Evolutionary conservation across 2,329 filamentous ascomycete species (phyloP).

Genomic region (Cercospora brassicicola): DNA sequence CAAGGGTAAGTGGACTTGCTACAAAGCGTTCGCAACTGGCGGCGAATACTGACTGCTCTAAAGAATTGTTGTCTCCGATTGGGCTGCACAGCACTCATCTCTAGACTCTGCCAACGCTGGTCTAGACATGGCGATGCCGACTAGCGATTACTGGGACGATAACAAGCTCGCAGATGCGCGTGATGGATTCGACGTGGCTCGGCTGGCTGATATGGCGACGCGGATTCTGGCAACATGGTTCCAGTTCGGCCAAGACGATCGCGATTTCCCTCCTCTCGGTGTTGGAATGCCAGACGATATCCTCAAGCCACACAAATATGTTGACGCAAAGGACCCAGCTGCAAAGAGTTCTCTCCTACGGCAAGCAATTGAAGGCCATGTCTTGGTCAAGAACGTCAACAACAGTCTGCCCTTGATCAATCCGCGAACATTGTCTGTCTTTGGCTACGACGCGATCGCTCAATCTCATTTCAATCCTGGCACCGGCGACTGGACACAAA

Average conservation of each 20-base stretch:
- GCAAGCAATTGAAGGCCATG: conserved; percentile 64
- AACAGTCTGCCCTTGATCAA: conserved; percentile 55
- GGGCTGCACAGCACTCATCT: conserved; percentile 63
- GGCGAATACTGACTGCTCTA: background rate
- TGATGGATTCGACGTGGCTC: conserved; percentile 56
- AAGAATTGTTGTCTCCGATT: conserved; percentile 64
- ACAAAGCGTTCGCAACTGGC: background rate
- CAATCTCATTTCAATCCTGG: conserved; percentile 34
- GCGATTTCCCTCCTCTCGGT: conserved; percentile 44
- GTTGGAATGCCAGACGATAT: conserved; percentile 55
- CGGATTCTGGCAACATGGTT: conserved; percentile 57
- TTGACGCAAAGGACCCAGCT: conserved; percentile 57
- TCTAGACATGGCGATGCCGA: conserved; percentile 70
- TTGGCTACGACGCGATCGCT: conserved; percentile 58
- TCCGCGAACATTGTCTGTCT: conserved; percentile 58
- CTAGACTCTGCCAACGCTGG: conserved; percentile 62
- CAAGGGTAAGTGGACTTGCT: conserved; percentile 56
- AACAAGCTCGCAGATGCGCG: conserved; percentile 57
- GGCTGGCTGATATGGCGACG: conserved; percentile 63
- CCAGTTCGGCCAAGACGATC: conserved; percentile 53
- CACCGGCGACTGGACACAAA: conserved; percentile 28
- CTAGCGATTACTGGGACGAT: conserved; percentile 36
- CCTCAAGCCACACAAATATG: conserved; percentile 51
- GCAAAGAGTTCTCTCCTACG: conserved; percentile 53
- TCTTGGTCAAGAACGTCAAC: conserved; percentile 63